Evolutionary conservation across 2,329 filamentous ascomycete genomes (phyloP).

Genomic region (Fusarium sp.): DNA sequence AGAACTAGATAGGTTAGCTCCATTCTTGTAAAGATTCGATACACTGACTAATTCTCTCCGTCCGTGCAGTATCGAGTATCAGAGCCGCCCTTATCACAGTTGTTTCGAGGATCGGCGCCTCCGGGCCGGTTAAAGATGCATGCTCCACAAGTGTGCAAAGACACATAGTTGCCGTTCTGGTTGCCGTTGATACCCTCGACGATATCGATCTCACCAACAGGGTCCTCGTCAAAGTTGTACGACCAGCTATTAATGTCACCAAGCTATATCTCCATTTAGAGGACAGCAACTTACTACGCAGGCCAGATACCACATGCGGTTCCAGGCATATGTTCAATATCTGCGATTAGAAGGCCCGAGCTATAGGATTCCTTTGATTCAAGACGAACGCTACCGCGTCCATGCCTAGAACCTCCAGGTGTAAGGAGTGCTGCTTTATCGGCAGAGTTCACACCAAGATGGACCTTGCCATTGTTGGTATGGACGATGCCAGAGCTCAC

Average conservation of each 20-base stretch:
- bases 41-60: constrained; percentile 3
- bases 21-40: neutral
- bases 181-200: constrained; percentile 1
- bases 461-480: neutral
- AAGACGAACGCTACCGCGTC: constrained; percentile 2
- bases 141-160: constrained; percentile 6
- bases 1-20: neutral
- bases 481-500: neutral
- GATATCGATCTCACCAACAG: constrained; percentile 11
- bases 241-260: neutral
- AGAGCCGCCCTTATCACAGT: constrained; percentile 5
- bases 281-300: neutral
- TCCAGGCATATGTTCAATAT: constrained; percentile 12
- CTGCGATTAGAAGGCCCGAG: constrained; percentile 5
- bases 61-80: neutral
- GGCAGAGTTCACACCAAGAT: neutral
- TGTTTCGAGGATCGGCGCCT: neutral
- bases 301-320: constrained; percentile 7
- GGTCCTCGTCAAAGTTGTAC: constrained; percentile 7
- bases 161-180: constrained; percentile 2
- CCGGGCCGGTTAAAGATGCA: neutral
- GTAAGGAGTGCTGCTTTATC: neutral
- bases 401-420: neutral
- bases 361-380: constrained; percentile 5
- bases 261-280: neutral